Conservation (phyloP, 805 yeast species). For the Candida schatavii region DNA sequence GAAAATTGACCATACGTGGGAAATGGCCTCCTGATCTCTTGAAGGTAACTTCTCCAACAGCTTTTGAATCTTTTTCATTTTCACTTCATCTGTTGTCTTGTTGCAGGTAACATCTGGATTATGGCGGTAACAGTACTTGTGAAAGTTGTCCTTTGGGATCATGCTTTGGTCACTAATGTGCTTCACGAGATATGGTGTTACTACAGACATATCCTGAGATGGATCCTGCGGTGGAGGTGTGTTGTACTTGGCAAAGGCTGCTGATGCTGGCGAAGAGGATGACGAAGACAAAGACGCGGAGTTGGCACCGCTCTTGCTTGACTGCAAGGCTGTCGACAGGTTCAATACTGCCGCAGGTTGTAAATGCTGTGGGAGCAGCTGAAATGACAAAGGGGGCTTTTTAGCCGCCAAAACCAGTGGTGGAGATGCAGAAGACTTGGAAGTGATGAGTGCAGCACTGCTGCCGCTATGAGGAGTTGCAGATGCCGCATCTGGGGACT, state of each 20-base stretch:
- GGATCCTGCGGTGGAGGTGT: slow-evolving; percentile 9
- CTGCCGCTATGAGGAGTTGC: not conserved
- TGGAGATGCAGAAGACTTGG: not conserved
- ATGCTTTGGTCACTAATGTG: slow-evolving; percentile 41
- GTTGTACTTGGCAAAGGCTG: not conserved
- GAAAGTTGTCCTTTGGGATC: slow-evolving; percentile 51
- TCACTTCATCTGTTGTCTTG: slow-evolving; percentile 60
- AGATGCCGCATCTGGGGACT: not conserved
- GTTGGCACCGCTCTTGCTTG: not conserved
- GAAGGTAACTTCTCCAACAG: slow-evolving; percentile 56
- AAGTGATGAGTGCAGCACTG: not conserved
- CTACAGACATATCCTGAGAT: slow-evolving; percentile 23
- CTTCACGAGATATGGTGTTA: slow-evolving; percentile 40
- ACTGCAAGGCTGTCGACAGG: not conserved
- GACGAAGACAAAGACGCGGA: not conserved
- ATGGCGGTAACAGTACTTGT: slow-evolving; percentile 85
- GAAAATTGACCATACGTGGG: slow-evolving; percentile 82
- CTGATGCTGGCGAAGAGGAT: not conserved
- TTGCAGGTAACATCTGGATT: slow-evolving; percentile 83
- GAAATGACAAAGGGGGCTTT: not conserved
- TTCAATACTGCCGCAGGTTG: no score
- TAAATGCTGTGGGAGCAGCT: not conserved
- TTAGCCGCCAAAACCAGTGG: not conserved
- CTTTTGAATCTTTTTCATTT: slow-evolving; percentile 62
- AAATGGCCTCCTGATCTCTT: slow-evolving; percentile 73